These are phyloP conservation scores for Crotalaria pallida DNA, from an alignment of 306 rosid species.

Conservation along the genomic window DNA sequence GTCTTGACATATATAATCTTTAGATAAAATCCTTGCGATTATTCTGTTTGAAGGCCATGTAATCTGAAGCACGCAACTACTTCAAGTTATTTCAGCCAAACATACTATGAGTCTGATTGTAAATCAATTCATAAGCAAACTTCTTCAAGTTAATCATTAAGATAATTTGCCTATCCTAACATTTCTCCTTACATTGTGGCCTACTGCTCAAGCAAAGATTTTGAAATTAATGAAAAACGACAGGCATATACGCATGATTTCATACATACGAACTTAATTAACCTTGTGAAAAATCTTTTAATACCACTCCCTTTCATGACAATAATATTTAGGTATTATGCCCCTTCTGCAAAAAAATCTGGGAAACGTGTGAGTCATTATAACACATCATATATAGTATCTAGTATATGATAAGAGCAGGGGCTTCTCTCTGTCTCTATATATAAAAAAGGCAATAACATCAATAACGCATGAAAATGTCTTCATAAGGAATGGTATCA, in stretches of 20 bases:
- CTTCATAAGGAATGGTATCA: too few relatives aligned
- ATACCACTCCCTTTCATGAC: neutral
- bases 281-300: neutral
- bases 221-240: too few relatives aligned
- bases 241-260: too few relatives aligned
- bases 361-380: too few relatives aligned
- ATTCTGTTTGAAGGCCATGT: neutral
- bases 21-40: neutral
- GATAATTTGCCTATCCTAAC: neutral
- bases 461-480: too few relatives aligned
- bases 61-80: neutral
- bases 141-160: neutral
- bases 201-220: neutral
- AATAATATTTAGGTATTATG: neutral
- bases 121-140: neutral
- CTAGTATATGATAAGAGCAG: neutral
- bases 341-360: neutral
- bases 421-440: neutral
- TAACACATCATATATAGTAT: too few relatives aligned
- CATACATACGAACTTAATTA: too few relatives aligned
- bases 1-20: too few relatives aligned
- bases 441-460: too few relatives aligned
- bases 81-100: neutral
- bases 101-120: neutral
- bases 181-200: neutral